Conservation (phyloP, 176 grass and related monocot genomes). For the Zizania latifolia region DNA sequence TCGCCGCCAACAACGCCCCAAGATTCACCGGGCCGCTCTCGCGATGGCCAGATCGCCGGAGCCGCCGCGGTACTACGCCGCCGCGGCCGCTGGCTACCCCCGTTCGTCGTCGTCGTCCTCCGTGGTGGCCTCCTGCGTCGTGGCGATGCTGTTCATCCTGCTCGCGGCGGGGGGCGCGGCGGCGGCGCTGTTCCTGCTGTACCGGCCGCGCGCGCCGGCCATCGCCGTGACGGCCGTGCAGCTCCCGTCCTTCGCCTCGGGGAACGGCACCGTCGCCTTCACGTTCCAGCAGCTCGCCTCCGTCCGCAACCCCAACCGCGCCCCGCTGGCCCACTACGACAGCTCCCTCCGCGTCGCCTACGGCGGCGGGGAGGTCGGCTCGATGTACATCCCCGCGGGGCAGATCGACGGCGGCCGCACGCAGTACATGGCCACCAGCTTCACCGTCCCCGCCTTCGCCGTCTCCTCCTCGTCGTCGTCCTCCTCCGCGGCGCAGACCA, state of each 20-base stretch:
- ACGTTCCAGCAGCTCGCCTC: slow-evolving; percentile 67
- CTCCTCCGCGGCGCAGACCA: not conserved
- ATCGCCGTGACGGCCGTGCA: slow-evolving; percentile 60
- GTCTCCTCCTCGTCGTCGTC: not conserved
- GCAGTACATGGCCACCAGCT: slow-evolving; percentile 72
- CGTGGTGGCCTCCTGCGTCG: slow-evolving; percentile 48
- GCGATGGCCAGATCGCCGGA: slow-evolving; percentile 39
- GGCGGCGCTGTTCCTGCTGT: slow-evolving; percentile 55
- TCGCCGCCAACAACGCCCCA: not conserved
- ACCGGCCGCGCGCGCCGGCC: slow-evolving; percentile 49
- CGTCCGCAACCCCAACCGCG: slow-evolving; percentile 61
- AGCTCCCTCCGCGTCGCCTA: slow-evolving; percentile 71
- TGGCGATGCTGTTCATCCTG: slow-evolving; percentile 54
- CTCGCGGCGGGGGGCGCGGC: slow-evolving; percentile 28
- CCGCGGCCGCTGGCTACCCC: not conserved
- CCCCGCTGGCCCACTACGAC: slow-evolving; percentile 69
- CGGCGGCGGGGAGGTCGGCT: slow-evolving; percentile 58
- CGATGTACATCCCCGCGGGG: slow-evolving; percentile 77
- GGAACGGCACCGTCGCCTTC: slow-evolving; percentile 68
- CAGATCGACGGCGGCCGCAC: slow-evolving; percentile 59
- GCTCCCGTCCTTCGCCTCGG: slow-evolving; percentile 42
- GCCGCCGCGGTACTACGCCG: slow-evolving; percentile 23
- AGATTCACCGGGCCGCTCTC: not conserved
- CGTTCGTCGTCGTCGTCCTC: slow-evolving; percentile 28
- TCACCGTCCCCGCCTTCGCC: slow-evolving; percentile 60